Base-by-base conservation (phyloP, 345 rosid genomes). In the Eucalyptus albens region DNA sequence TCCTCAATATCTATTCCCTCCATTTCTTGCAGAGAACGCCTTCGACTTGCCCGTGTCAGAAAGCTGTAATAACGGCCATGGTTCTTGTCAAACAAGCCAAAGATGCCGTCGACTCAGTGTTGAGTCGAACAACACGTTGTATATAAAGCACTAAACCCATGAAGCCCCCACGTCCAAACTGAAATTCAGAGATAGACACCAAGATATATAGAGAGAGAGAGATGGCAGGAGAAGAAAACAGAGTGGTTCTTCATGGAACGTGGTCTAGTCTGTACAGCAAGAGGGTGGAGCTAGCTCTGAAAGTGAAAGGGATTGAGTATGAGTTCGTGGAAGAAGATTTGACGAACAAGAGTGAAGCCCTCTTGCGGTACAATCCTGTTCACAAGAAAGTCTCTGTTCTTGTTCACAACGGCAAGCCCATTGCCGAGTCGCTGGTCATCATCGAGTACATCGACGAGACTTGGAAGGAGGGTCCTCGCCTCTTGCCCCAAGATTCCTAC, bases 291-390 rank as follows among this genome's bases (percentile, higher is more conserved):
- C 26, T 94, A 45, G 95, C 92, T 44, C 92, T 94, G 85, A 90
- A 42, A 62, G 89, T 93, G 40, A 92, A 93, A 62, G 93, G 93
- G 72, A 72, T 93, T 87, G 89, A 91, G 12, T 93, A 90, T 60
- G 91, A 90, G 40, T 72, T 90, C 45, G 91, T 92, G 21, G 95
- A 91, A 86, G 94, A 94, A 92, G 95, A 94, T 87, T 87, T 94
- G 29, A 86, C 31, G 9, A 86, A 92, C 92, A 93, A 93, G 89
- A 93, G 93, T 87, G 87, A 88, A 62, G 37, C 33, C 51, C 92
- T 93, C 56, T 89, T 93, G 9, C 88, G 56, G 8, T 90, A 86
- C 89, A 94, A 92, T 62, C 94, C 93, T 47, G 91, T 93, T 85
- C 89, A 91, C 92, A 91, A 91, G 89, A 92, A 92, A 89, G 89